Percentiles rank a stretch among this genome's conserved stretches.
Conservation (phyloP, 31 red algal species). For the Endocladia muricata region DNA sequence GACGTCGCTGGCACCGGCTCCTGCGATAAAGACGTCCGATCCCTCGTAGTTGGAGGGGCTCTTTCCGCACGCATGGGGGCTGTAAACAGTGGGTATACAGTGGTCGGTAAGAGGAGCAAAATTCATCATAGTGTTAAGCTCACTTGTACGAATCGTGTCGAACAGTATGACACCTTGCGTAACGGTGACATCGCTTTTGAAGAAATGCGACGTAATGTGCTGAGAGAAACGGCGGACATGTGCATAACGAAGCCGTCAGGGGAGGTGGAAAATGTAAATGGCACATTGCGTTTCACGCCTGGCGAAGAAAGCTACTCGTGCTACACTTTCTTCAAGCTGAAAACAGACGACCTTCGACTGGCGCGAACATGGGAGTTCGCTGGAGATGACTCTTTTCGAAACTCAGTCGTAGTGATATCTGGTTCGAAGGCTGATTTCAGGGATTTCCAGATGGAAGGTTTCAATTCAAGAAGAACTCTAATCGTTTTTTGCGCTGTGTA, state of each 20-base stretch:
- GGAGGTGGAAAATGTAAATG: conserved; percentile 25
- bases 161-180: conserved; percentile 27
- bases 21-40: conserved; percentile 30
- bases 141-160: conserved; percentile 41
- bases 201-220: conserved; percentile 10
- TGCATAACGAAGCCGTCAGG: conserved; percentile 27
- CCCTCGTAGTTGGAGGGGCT: conserved; percentile 18
- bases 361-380: conserved; percentile 22
- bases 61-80: conserved; percentile 38
- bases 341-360: conserved; percentile 37
- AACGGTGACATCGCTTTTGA: conserved; percentile 50
- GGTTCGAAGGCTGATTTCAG: conserved; percentile 29
- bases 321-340: conserved; percentile 34
- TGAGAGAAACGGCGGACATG: conserved; percentile 43
- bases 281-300: conserved; percentile 27
- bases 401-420: conserved; percentile 44
- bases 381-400: conserved; percentile 15
- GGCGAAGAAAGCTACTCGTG: conserved; percentile 25
- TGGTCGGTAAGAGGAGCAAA: conserved; percentile 26
- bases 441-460: conserved; percentile 41
- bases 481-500: conserved; percentile 61
- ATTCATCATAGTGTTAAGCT: conserved; percentile 45
- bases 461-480: conserved; percentile 47
- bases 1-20: conserved; percentile 27
- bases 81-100: conserved; percentile 47